Evolutionary conservation across 441 rosid genomes (phyloP).

Genomic region (Manihot esculenta): DNA sequence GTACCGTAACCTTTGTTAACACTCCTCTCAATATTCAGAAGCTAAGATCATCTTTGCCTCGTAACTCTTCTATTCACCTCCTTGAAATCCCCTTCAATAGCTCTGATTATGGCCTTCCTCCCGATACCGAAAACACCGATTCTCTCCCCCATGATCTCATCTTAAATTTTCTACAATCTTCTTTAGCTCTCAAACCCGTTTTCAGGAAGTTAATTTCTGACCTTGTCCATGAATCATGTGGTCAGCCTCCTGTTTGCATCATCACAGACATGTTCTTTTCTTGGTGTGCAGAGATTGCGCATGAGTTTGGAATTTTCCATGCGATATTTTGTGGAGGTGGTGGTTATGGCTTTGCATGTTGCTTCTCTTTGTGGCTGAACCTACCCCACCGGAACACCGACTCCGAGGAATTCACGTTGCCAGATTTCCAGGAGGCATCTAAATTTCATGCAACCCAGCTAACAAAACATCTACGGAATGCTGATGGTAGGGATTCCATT

Average conservation of each 20-base stretch:
- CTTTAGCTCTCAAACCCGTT: conserved; percentile 31
- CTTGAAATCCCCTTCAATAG: conserved; percentile 51
- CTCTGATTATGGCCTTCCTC: conserved; percentile 51
- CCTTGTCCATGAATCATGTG: conserved; percentile 3
- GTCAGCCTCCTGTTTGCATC: conserved; percentile 36
- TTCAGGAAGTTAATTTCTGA: conserved; percentile 27
- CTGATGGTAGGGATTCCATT: conserved; percentile 55
- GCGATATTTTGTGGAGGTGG: conserved; percentile 54
- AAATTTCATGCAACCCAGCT: conserved; percentile 47
- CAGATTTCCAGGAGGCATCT: conserved; percentile 48
- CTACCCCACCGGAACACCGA: conserved; percentile 39
- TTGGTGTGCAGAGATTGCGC: conserved; percentile 27
- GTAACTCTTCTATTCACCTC: conserved; percentile 43
- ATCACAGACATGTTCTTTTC: conserved; percentile 62
- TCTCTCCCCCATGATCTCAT: conserved; percentile 46
- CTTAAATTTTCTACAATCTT: conserved; percentile 6
- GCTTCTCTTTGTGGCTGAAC: conserved; percentile 56
- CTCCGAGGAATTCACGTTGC: conserved; percentile 27
- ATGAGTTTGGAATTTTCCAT: conserved; percentile 31
- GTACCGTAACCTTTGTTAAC: conserved; percentile 39
- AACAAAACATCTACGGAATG: conserved; percentile 36
- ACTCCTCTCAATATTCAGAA: conserved; percentile 56
- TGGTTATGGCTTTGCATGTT: conserved; percentile 66
- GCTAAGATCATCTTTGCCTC: conserved; percentile 42
- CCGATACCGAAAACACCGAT: conserved; percentile 46